phyloP scores from a whole-genome alignment of 106 monocot genomes.

The Alisma plantagoaquatica region DNA sequence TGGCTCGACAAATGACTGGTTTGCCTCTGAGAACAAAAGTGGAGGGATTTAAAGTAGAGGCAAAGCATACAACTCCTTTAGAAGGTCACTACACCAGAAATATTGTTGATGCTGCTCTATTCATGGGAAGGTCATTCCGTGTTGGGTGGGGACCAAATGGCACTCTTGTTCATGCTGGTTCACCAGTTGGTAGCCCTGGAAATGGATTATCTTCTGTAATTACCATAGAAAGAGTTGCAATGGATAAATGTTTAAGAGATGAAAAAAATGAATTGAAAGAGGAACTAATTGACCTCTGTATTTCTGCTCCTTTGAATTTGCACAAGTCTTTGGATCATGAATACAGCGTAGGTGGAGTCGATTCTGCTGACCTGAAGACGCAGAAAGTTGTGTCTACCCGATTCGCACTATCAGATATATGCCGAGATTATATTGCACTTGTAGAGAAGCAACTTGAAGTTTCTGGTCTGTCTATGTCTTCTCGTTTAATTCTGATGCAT shows the following conservation, averaged over 20 bases:
- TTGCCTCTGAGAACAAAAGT: slow-evolving; percentile 33
- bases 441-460: slow-evolving; percentile 75
- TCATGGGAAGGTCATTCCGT: slow-evolving; percentile 98
- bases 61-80: slow-evolving; percentile 51
- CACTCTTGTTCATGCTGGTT: slow-evolving; percentile 76
- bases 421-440: slow-evolving; percentile 61
- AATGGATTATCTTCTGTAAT: slow-evolving; percentile 68
- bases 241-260: slow-evolving; percentile 55
- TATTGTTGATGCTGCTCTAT: slow-evolving; percentile 76
- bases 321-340: slow-evolving; percentile 76
- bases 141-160: slow-evolving; percentile 99
- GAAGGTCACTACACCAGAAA: slow-evolving; percentile 38
- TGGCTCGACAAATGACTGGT: slow-evolving; percentile 62
- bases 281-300: slow-evolving; percentile 68
- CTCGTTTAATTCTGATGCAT: slow-evolving; percentile 73
- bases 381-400: slow-evolving; percentile 55
- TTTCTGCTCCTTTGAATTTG: slow-evolving; percentile 53
- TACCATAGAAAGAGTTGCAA: slow-evolving; percentile 64
- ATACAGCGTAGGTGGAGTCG: slow-evolving; percentile 26
- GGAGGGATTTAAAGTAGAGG: slow-evolving; percentile 71
- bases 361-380: slow-evolving; percentile 38
- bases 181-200: slow-evolving; percentile 38
- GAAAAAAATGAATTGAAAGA: slow-evolving; percentile 59
- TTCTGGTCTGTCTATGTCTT: slow-evolving; percentile 41
- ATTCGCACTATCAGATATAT: slow-evolving; percentile 49